These are phyloP conservation scores for Lasiodiplodia theobromae DNA, from an alignment of 2,329 filamentous ascomycete genomes.

Conservation along the genomic window DNA sequence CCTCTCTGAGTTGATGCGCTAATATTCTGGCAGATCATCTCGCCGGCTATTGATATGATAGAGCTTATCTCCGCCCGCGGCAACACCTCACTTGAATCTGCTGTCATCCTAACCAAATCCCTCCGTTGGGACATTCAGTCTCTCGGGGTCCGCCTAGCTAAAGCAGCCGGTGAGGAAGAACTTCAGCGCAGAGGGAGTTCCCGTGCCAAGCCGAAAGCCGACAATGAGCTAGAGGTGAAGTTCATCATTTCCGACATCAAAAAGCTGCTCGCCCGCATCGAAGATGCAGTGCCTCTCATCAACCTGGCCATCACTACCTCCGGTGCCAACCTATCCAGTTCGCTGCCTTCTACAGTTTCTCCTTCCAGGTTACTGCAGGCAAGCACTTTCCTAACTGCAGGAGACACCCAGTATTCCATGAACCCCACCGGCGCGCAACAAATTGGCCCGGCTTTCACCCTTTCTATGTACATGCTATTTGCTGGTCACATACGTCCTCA, in stretches of 20 bases:
- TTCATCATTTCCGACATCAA: slow-evolving; percentile 78
- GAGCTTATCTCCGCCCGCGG: slow-evolving; percentile 82
- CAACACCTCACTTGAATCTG: slow-evolving; percentile 84
- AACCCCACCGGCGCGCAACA: slow-evolving; percentile 72
- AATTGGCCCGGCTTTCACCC: slow-evolving; percentile 83
- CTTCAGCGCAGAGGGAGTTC: slow-evolving; percentile 52
- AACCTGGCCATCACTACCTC: slow-evolving; percentile 95
- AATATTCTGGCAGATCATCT: slow-evolving; percentile 70
- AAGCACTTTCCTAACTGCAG: slow-evolving; percentile 86
- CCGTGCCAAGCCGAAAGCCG: slow-evolving; percentile 58
- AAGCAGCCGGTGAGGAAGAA: slow-evolving; percentile 71
- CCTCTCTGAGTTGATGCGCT: neutral
- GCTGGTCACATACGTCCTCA: slow-evolving; percentile 71
- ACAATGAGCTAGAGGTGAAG: slow-evolving; percentile 70
- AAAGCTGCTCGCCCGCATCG: slow-evolving; percentile 76
- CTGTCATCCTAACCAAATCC: slow-evolving; percentile 80
- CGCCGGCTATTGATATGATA: slow-evolving; percentile 89
- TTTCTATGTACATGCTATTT: slow-evolving; percentile 97
- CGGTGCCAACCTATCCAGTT: slow-evolving; percentile 83
- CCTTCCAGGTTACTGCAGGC: slow-evolving; percentile 91
- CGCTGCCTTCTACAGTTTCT: slow-evolving; percentile 81
- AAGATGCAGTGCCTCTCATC: slow-evolving; percentile 88
- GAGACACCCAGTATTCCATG: slow-evolving; percentile 81
- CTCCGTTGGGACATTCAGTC: slow-evolving; percentile 83
- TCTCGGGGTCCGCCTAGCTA: slow-evolving; percentile 76